Percentiles rank a stretch among this genome's conserved stretches.
phyloP scores from a whole-genome alignment of 148 eudicot species.

The Talinum fruticosum region DNA sequence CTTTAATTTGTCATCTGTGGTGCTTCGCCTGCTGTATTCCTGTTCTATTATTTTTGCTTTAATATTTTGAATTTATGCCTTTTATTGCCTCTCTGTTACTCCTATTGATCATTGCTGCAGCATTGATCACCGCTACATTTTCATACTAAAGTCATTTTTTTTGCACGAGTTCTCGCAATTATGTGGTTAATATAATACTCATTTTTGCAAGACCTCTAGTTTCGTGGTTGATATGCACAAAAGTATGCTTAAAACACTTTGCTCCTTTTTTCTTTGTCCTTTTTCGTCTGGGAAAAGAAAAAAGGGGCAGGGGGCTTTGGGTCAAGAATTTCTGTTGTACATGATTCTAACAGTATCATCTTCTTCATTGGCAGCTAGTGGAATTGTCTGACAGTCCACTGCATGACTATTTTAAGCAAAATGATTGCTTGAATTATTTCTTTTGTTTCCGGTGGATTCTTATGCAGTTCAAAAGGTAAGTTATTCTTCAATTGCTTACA shows the following conservation, averaged over 20 bases:
- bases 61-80: not conserved
- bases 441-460: constrained; percentile 98
- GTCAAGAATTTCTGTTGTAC: not conserved
- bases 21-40: not conserved
- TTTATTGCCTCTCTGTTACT: not conserved
- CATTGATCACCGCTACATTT: too few relatives aligned
- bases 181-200: not conserved
- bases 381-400: constrained; percentile 78
- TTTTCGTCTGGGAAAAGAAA: not conserved
- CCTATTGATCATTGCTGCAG: too few relatives aligned
- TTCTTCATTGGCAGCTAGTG: constrained; percentile 60
- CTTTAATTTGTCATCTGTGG: not conserved
- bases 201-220: not conserved
- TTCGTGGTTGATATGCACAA: not conserved
- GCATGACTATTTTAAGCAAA: constrained; percentile 76
- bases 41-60: not conserved
- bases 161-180: not conserved
- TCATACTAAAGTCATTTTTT: not conserved
- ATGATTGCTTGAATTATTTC: constrained; percentile 94
- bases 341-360: constrained; percentile 9
- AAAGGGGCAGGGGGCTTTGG: not conserved
- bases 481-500: constrained; percentile 11
- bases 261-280: not conserved
- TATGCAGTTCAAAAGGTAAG: constrained; percentile 91
- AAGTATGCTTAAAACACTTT: not conserved